Conservation (phyloP, 1,139 yeast species). For the Blastobotrys aristatus region DNA sequence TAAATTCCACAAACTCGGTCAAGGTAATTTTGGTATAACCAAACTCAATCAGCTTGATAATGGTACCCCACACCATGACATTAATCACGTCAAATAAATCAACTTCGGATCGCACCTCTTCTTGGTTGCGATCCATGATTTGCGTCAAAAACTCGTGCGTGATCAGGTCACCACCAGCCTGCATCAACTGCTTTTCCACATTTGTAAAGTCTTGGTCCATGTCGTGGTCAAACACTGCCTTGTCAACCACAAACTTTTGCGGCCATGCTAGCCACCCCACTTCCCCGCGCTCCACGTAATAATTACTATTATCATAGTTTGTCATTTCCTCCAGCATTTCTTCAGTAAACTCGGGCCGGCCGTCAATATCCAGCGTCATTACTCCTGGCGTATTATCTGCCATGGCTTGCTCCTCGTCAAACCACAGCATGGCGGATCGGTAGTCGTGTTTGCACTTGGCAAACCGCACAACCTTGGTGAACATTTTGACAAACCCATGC, state of each 20-base stretch:
- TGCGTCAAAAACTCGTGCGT: conserved; percentile 55
- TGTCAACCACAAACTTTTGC: conserved; percentile 46
- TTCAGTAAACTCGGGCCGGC: conserved; percentile 35
- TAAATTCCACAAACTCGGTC: conserved; percentile 22
- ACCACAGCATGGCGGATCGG: conserved; percentile 20
- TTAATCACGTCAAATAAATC: conserved; percentile 31
- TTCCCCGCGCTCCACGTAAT: conserved; percentile 39
- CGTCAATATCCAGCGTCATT: conserved; percentile 42
- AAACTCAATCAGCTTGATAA: conserved; percentile 26
- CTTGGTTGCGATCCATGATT: conserved; percentile 44
- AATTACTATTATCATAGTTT: conserved; percentile 33
- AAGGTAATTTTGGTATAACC: conserved; percentile 21
- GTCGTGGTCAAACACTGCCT: conserved; percentile 18
- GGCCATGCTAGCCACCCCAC: conserved; percentile 88
- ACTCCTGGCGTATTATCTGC: conserved; percentile 39
- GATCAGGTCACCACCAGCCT: conserved; percentile 43
- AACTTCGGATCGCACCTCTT: conserved; percentile 33
- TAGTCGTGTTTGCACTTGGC: conserved; percentile 52
- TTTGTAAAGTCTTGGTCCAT: conserved; percentile 38
- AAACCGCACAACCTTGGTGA: conserved; percentile 48
- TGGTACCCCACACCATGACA: conserved; percentile 24
- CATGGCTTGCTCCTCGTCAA: conserved; percentile 38
- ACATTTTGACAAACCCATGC: conserved; percentile 54
- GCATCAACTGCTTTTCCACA: conserved; percentile 41
- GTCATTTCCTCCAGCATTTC: conserved; percentile 51